These are phyloP conservation scores for Termitomyces sp. DNA, from an alignment of 768 basidiomycete species.

Conservation along the genomic window DNA sequence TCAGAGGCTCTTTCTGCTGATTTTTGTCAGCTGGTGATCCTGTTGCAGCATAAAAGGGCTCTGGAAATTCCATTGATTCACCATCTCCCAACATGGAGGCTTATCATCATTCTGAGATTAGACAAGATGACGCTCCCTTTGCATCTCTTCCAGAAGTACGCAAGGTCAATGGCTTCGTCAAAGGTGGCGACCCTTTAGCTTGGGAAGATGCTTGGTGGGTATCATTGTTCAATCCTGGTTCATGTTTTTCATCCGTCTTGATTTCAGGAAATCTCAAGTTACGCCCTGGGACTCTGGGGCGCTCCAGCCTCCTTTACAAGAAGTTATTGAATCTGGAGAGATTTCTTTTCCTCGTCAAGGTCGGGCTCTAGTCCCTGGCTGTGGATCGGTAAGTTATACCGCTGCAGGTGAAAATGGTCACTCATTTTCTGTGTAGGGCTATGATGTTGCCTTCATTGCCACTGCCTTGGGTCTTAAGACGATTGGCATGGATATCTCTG, in stretches of 20 bases:
- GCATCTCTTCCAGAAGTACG: constrained; percentile 3
- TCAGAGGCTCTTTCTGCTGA: no score
- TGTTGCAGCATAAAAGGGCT: neutral
- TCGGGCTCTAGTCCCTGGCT: constrained; percentile 22
- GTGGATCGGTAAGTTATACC: neutral
- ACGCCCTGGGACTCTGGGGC: constrained; percentile 63
- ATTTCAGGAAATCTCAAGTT: constrained; percentile 35
- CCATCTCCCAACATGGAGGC: neutral
- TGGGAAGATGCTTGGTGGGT: constrained; percentile 25
- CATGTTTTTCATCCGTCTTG: neutral
- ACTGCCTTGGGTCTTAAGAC: constrained; percentile 39
- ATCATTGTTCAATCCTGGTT: neutral
- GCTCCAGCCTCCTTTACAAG: constrained; percentile 49
- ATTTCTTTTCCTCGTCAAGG: constrained; percentile 35
- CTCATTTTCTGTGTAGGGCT: constrained; percentile 36
- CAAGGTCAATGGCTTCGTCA: constrained; percentile 16
- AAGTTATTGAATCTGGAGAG: constrained; percentile 40
- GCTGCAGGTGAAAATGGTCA: neutral
- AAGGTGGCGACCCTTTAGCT: constrained; percentile 17
- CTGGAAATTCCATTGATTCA: neutral
- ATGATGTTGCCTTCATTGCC: constrained; percentile 55
- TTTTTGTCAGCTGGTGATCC: no score
- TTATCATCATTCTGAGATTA: neutral
- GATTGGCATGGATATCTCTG: constrained; percentile 51
- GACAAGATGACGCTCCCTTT: neutral